Base-by-base conservation (phyloP, 1,139 yeast species). In the Scheffersomyces titani region DNA sequence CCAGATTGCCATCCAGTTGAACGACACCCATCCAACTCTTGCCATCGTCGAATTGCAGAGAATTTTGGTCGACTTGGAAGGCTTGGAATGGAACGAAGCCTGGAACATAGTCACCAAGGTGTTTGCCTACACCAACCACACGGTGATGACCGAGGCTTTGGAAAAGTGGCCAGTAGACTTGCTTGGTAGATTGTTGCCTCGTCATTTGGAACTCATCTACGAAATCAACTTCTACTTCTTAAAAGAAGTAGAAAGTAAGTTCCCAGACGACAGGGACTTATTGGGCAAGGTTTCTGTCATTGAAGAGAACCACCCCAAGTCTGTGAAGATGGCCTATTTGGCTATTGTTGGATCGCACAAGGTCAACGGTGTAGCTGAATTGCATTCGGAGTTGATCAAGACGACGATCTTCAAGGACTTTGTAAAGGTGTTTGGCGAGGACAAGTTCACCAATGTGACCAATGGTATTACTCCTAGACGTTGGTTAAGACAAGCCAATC, bases 381-480 rank as follows among this genome's bases (percentile, higher is more conserved):
- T 92, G 65, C 98, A 92, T 76, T 91, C 97, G 44, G 97, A 92
- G 71, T 83, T 92, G 70, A 90, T 92, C 70, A 89, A 85, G 71
- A 90, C 96, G 48, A 92, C 97, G 6, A 90, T 92, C 66, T 92
- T 92, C 77, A 89, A 88, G 72, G 97, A 92, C 74, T 92, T 92
- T 71, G 98, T 92, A 59, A 82, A 81, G 61, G 83, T 92, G 51
- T 92, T 85, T 65, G 98, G 98, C 50, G 70, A 82, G 44, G 91
- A 90, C 62, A 90, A 90, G 74, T 92, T 92, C 73, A 90, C 91
- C 59, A 92, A 92, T 68, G 97, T 92, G 59, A 92, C 98, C 54
- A 93, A 93, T 72, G 98, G 98, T 76, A 87, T 92, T 68, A 93
- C 98, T 5, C 98, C 98, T 65, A 87, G 98, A 80, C 88, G 98